Evolutionary conservation across 2,329 filamentous ascomycete genomes (phyloP), one percentile per base, ranked within the genome.

Genomic region (Cercospora zeina): DNA sequence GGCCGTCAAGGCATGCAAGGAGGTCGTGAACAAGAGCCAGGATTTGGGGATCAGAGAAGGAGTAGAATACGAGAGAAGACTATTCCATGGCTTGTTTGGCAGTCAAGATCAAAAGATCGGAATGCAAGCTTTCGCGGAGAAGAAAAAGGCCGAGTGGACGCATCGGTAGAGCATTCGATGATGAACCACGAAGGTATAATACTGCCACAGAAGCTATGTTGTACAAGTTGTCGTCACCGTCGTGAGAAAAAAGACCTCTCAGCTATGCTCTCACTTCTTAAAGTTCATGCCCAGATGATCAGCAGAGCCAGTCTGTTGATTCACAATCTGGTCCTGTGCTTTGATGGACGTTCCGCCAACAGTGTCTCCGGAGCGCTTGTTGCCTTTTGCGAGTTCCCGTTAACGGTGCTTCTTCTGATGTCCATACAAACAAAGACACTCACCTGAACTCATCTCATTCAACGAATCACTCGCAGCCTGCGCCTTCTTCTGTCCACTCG

Each of bases 21-120:
- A 99, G 82, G 93, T 95, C n/a, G 93, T 99, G 60, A 96, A 97
- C 77, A 97, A 97, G 87, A 96, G 92, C 77, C 93, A 97, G 82
- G 95, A 99, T 71, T 78, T 96, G 69, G 83, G 88, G 3, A 80
- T 99, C 63, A 82, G 89, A 69, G 95, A 97, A 73, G 95, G 95
- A 13, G 89, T 99, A 1, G 95, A 99, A 79, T 97, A 87, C 78
- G 95, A 99, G 84, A 84, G 95, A 74, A 85, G 93, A 58, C 83
- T 97, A 34, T 99, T 99, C 82, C 95, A 99, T 78, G 85, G 87
- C 27, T 74, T 97, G 72, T 99, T 99, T 80, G 95, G 93, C 21
- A 96, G 89, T 75, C 85, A 91, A 79, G 95, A 99, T 77, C 95
- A 99, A 80, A 99, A 97, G 83, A 90, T 97, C 76, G 82, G 85